Evolutionary conservation across 192 early-diverging fungal genomes (phyloP), one percentile per base, ranked within the genome.

Genomic region (Podila epigama): DNA sequence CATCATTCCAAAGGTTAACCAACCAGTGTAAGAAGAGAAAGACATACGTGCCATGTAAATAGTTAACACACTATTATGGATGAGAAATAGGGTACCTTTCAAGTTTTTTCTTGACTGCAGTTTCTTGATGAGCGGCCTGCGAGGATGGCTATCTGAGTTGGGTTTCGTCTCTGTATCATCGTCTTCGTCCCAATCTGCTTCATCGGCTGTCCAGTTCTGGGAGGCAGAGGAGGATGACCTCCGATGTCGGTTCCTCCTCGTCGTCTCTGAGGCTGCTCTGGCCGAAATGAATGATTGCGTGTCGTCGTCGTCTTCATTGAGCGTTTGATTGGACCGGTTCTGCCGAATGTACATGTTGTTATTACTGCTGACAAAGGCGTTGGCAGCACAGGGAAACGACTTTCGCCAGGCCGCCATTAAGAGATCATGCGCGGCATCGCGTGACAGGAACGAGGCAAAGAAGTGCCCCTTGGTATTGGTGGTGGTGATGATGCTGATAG

Each of bases 361-460:
- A 36, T 28, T 61, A 15, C 27, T 41, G 32, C 16, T 29, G 5
- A 54, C 77, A 13, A 53, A 66, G 37, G 68, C 42, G 53, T 65
- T 73, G 27, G 60, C 67, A 13, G 69, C 55, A 40, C 69, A 68
- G 9, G 81, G 81, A 34, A 79, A 73, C 1, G 67, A 68, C 33
- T 68, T 64, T 59, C 72, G 60, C 93, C 93, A 94, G 41, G 92
- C 62, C 7, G 90, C 89, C 64, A 86, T 81, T 9, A 94, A 70
- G 52, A 91, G 81, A 68, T 92, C 90, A 44, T 86, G 90, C 1
- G 89, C 89, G 42, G 83, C 83, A 53, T 96, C 95, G 33, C 95
- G 92, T 58, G 90, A 89, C n/a, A 96, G 79, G 54, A 96, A 94
- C 7, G 95, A 95, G 9, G 91, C 89, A 62, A 96, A 96, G 59